These are phyloP conservation scores for Umbelopsis isabellina DNA, from an alignment of 192 early-diverging fungal species.

Conservation along the genomic window DNA sequence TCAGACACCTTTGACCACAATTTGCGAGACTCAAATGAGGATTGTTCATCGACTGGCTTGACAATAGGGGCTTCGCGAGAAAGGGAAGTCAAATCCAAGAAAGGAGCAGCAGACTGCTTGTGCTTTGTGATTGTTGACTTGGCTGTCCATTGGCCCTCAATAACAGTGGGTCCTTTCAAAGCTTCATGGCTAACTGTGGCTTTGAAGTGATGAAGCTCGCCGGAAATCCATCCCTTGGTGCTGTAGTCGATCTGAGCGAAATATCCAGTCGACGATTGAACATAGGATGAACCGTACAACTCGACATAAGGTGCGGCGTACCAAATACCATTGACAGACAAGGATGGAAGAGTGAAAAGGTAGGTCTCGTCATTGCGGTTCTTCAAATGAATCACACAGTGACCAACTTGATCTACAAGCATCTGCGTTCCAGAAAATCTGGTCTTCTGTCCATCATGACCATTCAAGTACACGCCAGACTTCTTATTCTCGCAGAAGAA, in stretches of 20 bases:
- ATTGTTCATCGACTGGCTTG: conserved; percentile 60
- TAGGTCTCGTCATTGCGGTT: conserved; percentile 64
- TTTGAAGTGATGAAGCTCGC: conserved; percentile 80
- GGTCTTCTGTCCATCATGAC: conserved; percentile 71
- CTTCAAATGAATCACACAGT: conserved; percentile 65
- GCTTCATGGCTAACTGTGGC: conserved; percentile 40
- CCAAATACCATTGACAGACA: conserved; percentile 78
- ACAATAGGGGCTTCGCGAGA: conserved; percentile 61
- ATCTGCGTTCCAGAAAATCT: conserved; percentile 75
- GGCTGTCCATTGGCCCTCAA: conserved; percentile 73
- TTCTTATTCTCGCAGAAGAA: conserved; percentile 65
- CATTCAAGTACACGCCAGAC: conserved; percentile 61
- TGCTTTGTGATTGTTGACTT: conserved; percentile 60
- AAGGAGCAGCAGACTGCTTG: conserved; percentile 49
- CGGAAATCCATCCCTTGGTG: conserved; percentile 77
- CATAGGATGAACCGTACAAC: conserved; percentile 62
- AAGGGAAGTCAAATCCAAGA: conserved; percentile 63
- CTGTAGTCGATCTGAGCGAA: conserved; percentile 71
- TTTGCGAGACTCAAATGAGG: conserved; percentile 65
- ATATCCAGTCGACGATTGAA: conserved; percentile 63
- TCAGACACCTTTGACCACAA: conserved; percentile 73
- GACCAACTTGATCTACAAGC: conserved; percentile 79
- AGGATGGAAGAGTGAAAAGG: conserved; percentile 71
- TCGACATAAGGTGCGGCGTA: conserved; percentile 56
- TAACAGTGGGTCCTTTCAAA: conserved; percentile 34